Conservation (phyloP, 164 flowering plant genomes). For the Nymphaea colorata region DNA sequence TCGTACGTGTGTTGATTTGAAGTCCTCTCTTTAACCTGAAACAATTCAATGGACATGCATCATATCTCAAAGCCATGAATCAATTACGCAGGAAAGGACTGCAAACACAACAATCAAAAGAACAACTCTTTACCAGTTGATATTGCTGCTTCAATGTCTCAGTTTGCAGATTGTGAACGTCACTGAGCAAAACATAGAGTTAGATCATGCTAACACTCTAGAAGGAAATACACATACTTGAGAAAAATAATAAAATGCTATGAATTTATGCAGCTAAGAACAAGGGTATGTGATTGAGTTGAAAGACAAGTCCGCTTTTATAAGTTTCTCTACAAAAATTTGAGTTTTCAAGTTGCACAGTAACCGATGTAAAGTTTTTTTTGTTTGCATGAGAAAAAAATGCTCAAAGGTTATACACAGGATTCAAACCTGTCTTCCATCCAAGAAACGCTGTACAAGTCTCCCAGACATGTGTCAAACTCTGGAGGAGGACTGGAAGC, state of each 20-base stretch:
- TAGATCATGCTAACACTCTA: too few species aligned
- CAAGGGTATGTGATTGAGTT: too few species aligned
- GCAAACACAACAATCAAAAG: not conserved
- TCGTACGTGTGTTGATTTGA: slow-evolving; percentile 19
- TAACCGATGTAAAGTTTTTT: too few species aligned
- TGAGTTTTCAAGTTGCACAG: too few species aligned
- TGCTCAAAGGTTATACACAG: too few species aligned
- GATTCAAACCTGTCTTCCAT: slow-evolving; percentile 76
- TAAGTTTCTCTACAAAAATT: too few species aligned
- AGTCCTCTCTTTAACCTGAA: slow-evolving; percentile 73
- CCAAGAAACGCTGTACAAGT: slow-evolving; percentile 88
- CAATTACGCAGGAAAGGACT: not conserved
- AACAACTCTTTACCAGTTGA: slow-evolving; percentile 37
- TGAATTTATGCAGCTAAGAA: too few species aligned
- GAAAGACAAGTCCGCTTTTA: too few species aligned
- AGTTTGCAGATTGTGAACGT: slow-evolving; percentile 47
- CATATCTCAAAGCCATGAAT: not conserved
- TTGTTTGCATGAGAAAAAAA: too few species aligned
- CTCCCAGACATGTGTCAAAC: slow-evolving; percentile 85
- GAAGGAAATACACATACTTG: too few species aligned
- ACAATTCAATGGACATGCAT: slow-evolving; percentile 3
- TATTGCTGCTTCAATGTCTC: slow-evolving; percentile 86
- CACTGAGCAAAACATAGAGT: slow-evolving; percentile 35
- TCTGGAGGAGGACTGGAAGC: slow-evolving; percentile 62
- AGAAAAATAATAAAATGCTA: too few species aligned